Evolutionary conservation across 306 rosid species (phyloP).

Genomic region (Nissolia schottii): DNA sequence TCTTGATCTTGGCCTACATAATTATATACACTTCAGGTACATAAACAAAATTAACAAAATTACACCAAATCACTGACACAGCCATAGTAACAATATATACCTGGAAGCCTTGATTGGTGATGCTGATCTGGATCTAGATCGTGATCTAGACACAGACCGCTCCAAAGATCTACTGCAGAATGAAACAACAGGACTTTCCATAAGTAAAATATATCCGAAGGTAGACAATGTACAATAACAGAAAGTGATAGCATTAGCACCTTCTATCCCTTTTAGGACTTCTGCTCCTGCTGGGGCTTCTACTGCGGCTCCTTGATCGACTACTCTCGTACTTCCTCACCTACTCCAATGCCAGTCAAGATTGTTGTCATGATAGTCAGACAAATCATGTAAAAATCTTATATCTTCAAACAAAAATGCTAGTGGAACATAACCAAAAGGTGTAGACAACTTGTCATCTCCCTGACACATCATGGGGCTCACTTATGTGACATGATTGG

Average conservation of each 20-base stretch:
- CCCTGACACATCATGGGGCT: no score
- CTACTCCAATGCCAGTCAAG: slow-evolving; percentile 36
- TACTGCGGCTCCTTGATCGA: slow-evolving; percentile 81
- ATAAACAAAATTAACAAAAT: not conserved
- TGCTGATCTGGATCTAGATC: slow-evolving; percentile 78
- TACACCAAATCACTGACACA: not conserved
- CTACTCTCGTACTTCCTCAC: slow-evolving; percentile 73
- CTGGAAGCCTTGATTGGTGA: slow-evolving; percentile 82
- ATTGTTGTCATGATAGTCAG: not conserved
- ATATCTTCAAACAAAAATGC: no score
- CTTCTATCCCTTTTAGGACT: slow-evolving; percentile 64
- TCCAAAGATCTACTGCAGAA: slow-evolving; percentile 66
- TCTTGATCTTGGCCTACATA: slow-evolving; percentile 58
- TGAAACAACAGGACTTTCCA: not conserved
- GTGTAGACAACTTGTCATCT: no score
- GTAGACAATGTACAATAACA: not conserved
- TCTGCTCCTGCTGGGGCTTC: slow-evolving; percentile 75
- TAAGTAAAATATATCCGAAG: not conserved
- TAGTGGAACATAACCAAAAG: no score
- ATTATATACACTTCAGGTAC: slow-evolving; percentile 8
- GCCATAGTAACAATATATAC: slow-evolving; percentile 26
- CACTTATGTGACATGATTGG: no score
- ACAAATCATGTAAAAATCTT: not conserved
- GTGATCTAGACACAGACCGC: slow-evolving; percentile 79
- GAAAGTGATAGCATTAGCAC: slow-evolving; percentile 44